A percentile compares a stretch with the other conserved stretches of the same genome.
Conservation (phyloP, 2,329 filamentous ascomycete genomes). For the Meredithiella fracta region DNA sequence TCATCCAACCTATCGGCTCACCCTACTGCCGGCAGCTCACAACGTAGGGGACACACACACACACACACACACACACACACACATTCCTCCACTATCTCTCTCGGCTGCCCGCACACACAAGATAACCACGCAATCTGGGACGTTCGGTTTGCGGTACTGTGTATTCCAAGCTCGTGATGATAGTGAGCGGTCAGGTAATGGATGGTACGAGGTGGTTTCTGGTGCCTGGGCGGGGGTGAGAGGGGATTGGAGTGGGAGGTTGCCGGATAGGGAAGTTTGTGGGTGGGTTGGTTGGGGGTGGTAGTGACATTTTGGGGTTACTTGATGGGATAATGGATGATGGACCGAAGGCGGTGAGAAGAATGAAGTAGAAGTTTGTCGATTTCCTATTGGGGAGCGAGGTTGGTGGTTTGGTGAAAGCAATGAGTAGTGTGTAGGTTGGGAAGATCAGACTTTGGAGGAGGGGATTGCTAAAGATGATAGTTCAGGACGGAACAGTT, state of each 20-base stretch:
- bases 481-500: no score
- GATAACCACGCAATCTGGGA: no score
- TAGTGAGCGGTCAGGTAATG: background rate
- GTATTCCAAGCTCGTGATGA: background rate
- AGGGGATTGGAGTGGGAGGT: background rate
- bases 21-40: no score
- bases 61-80: no score
- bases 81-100: no score
- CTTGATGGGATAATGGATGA: background rate
- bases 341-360: background rate
- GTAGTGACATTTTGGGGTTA: background rate
- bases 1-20: no score
- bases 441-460: background rate
- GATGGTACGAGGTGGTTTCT: background rate
- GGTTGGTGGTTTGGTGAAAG: background rate
- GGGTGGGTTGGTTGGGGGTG: background rate
- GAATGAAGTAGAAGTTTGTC: no score
- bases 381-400: background rate
- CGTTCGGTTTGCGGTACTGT: no score
- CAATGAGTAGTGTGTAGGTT: background rate
- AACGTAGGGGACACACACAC: no score
- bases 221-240: background rate
- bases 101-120: no score
- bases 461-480: no score
- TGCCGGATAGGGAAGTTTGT: background rate